Conservation (phyloP, 129 eudicot genomes). For the Mikania micrantha region DNA sequence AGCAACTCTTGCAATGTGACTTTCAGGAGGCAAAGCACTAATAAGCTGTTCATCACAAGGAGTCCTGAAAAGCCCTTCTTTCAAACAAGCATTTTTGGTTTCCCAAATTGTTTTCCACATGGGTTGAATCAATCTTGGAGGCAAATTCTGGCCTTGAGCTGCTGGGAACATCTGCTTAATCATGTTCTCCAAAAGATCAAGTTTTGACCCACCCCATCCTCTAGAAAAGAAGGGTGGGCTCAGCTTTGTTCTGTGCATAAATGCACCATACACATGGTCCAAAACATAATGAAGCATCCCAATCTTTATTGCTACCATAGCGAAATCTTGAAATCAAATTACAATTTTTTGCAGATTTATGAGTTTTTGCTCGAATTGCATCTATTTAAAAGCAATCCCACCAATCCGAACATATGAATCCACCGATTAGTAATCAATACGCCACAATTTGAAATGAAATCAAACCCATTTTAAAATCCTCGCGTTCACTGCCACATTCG, state of each 20-base stretch:
- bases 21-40: conserved; percentile 83
- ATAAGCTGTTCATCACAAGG: conserved; percentile 82
- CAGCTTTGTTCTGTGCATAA: conserved; percentile 78
- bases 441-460: conserved; percentile 6
- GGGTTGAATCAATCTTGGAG: conserved; percentile 65
- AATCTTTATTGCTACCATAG: conserved; percentile 63
- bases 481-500: not conserved
- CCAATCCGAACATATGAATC: conserved; percentile 13
- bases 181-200: conserved; percentile 75
- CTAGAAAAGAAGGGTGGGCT: conserved; percentile 79
- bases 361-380: conserved; percentile 5
- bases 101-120: conserved; percentile 96
- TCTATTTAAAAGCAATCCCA: conserved; percentile 19
- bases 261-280: conserved; percentile 95
- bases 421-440: conserved; percentile 1
- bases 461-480: not conserved
- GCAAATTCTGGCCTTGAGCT: conserved; percentile 76
- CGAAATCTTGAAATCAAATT: conserved; percentile 13
- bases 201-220: conserved; percentile 92
- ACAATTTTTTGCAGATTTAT: not conserved
- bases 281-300: conserved; percentile 83
- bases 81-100: conserved; percentile 60
- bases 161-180: conserved; percentile 70
- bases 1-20: conserved; percentile 87
- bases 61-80: conserved; percentile 77